Percentiles rank a stretch among this genome's conserved stretches.
These are phyloP conservation scores for Amanita rimosa DNA, from an alignment of 768 basidiomycete genomes.

Conservation along the genomic window DNA sequence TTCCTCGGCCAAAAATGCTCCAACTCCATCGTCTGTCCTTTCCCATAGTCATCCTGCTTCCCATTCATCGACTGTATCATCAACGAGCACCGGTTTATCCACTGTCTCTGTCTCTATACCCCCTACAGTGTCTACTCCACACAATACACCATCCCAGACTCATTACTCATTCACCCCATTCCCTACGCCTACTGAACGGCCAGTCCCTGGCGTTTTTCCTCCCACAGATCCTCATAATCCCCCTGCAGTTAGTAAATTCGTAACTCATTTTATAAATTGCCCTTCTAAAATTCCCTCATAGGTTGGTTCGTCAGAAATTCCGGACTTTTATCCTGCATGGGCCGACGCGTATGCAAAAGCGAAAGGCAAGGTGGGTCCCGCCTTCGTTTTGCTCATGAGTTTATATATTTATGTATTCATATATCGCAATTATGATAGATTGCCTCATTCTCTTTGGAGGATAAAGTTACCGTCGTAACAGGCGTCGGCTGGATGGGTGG, in stretches of 20 bases:
- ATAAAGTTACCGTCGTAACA: slow-evolving; percentile 55
- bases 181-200: slow-evolving; percentile 45
- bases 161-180: slow-evolving; percentile 42
- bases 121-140: background rate
- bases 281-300: slow-evolving; percentile 7
- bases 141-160: background rate
- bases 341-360: slow-evolving; percentile 47
- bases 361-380: slow-evolving; percentile 29
- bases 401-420: too few relatives aligned
- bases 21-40: slow-evolving; percentile 1
- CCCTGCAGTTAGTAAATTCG: slow-evolving; percentile 31
- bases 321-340: slow-evolving; percentile 48
- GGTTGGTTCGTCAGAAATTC: slow-evolving; percentile 26
- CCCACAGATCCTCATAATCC: slow-evolving; percentile 43
- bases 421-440: slow-evolving; percentile 22
- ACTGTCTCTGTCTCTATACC: background rate
- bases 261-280: background rate
- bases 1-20: slow-evolving; percentile 10
- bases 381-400: background rate
- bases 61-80: background rate
- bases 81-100: background rate
- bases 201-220: slow-evolving; percentile 43
- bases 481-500: slow-evolving; percentile 59
- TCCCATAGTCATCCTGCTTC: background rate
- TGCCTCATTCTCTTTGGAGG: slow-evolving; percentile 39